Evolutionary conservation across 805 yeast species (phyloP).

Genomic region (Wickerhamiella occidentalis): DNA sequence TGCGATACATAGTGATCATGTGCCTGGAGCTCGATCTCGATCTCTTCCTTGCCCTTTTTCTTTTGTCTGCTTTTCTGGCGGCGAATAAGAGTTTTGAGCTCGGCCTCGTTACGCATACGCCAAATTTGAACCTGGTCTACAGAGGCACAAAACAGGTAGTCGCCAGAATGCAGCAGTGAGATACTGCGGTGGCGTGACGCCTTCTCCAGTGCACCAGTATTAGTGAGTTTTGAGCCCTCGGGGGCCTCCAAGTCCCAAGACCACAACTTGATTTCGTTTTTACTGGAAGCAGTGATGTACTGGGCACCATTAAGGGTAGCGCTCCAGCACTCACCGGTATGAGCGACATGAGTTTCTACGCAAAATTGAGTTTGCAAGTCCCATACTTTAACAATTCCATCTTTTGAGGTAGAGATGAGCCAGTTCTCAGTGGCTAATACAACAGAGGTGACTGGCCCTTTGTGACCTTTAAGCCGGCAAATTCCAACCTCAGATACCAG

Average conservation of each 20-base stretch:
- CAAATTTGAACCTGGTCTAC: conserved; percentile 73
- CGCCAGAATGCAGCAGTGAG: conserved; percentile 9
- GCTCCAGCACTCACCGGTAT: conserved; percentile 88
- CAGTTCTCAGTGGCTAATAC: conserved; percentile 47
- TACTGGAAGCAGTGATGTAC: conserved; percentile 63
- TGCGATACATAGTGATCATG: conserved; percentile 47
- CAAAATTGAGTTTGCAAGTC: conserved; percentile 82
- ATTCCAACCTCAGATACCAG: conserved; percentile 84
- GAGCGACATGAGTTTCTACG: conserved; percentile 89
- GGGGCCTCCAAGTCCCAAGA: conserved; percentile 41
- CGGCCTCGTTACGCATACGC: conserved; percentile 63
- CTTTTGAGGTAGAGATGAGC: conserved; percentile 69
- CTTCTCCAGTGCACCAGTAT: conserved; percentile 58
- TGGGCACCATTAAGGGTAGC: conserved; percentile 30
- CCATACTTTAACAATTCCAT: conserved; percentile 89
- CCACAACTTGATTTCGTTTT: conserved; percentile 80
- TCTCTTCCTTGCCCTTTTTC: conserved; percentile 46
- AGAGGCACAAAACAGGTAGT: conserved; percentile 37
- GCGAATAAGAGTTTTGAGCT: conserved; percentile 61
- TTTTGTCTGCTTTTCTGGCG: conserved; percentile 65
- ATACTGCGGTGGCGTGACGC: conserved; percentile 29
- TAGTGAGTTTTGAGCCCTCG: conserved; percentile 43
- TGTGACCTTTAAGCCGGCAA: conserved; percentile 76
- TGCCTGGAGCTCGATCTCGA: conserved; percentile 20
- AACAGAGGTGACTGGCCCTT: conserved; percentile 75